A percentile compares a stretch with the other conserved stretches of the same genome.
Conservation (phyloP, 495 filamentous ascomycete species). For the Penicillium odoratum region DNA sequence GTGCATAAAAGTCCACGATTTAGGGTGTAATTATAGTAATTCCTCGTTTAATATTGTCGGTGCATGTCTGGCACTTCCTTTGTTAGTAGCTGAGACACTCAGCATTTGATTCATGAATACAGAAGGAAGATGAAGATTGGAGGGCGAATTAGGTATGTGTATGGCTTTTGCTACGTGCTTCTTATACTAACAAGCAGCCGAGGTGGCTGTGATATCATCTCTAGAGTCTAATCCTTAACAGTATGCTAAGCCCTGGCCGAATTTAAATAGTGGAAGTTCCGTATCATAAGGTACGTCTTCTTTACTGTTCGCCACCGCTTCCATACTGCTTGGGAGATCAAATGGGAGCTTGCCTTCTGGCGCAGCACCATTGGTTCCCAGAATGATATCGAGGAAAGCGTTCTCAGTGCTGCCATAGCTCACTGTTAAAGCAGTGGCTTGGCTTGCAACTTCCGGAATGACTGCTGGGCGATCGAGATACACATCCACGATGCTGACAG, state of each 20-base stretch:
- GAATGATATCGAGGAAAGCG: not conserved
- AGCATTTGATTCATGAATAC: no score
- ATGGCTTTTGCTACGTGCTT: no score
- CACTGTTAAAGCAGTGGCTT: not conserved
- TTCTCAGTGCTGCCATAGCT: not conserved
- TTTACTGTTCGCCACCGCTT: not conserved
- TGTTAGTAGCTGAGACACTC: no score
- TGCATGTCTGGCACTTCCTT: no score
- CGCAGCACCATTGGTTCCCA: not conserved
- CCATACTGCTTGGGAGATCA: not conserved
- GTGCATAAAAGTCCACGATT: no score
- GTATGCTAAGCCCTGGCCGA: not conserved
- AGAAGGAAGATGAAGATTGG: no score
- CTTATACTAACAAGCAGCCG: no score
- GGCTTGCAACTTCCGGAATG: not conserved
- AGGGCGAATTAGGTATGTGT: no score
- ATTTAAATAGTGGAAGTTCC: not conserved
- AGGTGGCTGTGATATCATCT: no score
- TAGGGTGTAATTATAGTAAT: no score
- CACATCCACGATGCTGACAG: not conserved
- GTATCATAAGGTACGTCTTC: not conserved
- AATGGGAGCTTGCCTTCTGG: conserved; percentile 2
- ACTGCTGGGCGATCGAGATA: not conserved
- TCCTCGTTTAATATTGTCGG: no score
- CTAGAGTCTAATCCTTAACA: not conserved